phyloP scores from a whole-genome alignment of 495 filamentous ascomycete genomes.

The Podospora didyma region DNA sequence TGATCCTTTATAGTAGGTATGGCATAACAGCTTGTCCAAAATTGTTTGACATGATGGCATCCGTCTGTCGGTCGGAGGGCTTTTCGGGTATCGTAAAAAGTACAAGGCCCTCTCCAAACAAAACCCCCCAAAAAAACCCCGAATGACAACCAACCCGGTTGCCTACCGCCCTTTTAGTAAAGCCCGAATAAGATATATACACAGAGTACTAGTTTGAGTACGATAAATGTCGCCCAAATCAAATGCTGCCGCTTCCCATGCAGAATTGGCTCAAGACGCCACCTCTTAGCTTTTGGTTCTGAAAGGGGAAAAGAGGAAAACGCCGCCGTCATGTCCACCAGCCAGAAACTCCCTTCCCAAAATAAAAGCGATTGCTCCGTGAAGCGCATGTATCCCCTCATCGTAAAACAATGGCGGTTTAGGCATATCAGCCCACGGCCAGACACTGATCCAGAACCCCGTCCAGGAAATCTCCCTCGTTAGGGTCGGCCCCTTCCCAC shows the following conservation, averaged over 20 bases:
- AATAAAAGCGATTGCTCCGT: neutral
- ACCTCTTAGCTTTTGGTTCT: no score
- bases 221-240: neutral
- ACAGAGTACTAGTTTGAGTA: neutral
- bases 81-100: conserved; percentile 32
- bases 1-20: no score
- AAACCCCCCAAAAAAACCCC: neutral
- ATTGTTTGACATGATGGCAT: neutral
- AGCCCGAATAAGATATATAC: neutral
- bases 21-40: no score
- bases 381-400: neutral
- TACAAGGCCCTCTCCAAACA: conserved; percentile 17
- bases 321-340: neutral
- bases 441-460: conserved; percentile 61
- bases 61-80: conserved; percentile 10
- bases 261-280: neutral
- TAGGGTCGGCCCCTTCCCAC: conserved; percentile 68
- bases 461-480: conserved; percentile 62
- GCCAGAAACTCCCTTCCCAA: neutral
- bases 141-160: neutral
- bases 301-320: conserved; percentile 3
- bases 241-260: neutral
- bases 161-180: conserved; percentile 1
- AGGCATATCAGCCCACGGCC: conserved; percentile 23
- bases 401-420: neutral